Evolutionary conservation across 2,329 filamentous ascomycete species (phyloP), one percentile per base, ranked within the genome.

Genomic region (Blastomyces parvus): DNA sequence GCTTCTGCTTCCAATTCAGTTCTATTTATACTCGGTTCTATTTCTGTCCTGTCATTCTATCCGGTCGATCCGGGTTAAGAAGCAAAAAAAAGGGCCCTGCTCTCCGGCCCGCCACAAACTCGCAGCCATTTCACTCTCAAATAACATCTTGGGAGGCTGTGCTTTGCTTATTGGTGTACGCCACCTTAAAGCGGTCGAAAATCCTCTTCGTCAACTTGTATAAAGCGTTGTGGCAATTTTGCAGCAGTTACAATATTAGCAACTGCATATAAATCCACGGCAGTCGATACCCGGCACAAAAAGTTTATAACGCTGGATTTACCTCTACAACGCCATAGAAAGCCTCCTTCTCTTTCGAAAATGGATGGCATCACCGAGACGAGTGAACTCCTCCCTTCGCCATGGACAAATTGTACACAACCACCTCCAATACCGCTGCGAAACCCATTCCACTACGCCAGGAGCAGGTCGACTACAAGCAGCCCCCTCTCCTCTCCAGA

Each of bases 401-500:
- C 73, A 62, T 66, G 69, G 69, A 64, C 72, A 62, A 62, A 72
- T 66, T 70, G 72, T 59, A 69, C 69, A 62, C 62, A 68, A 60
- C 70, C 73, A 42, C 40, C 40, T 19, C 40, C 40, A 42, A 42
- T 19, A 42, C 40, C 14, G 58, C 67, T 76, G 36, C 69, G 69
- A 64, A 73, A 73, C 50, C 69, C 72, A 9, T 73, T 74, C 66
- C 66, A 65, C 61, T 64, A 66, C 63, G 67, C 65, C 52, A 72
- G 69, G 61, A 70, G 70, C 19, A 67, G 71, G 33, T 72, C 70
- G 63, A 73, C 68, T 19, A 70, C 69, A 53, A 70, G 69, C 58
- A 73, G 68, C 62, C 71, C 72, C 40, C 67, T 69, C 36, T 69
- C 70, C 42, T 74, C 73, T n/a, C 69, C 71, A 60, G 71, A 68